Evolutionary conservation across 768 basidiomycete species (phyloP).

Genomic region (Rhodotorula paludigena): DNA sequence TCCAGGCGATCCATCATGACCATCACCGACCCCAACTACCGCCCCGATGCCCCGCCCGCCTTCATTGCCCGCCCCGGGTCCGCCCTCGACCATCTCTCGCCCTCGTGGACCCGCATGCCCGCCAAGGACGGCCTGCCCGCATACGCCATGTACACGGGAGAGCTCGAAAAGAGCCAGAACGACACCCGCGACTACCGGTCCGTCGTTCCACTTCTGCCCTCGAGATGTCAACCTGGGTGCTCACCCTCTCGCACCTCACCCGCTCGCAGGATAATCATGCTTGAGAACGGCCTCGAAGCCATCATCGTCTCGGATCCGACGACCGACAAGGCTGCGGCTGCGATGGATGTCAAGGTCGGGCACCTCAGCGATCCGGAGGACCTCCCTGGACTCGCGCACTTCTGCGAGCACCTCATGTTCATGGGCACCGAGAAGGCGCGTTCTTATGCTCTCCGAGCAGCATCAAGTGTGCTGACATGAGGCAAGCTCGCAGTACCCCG

Average conservation of each 20-base stretch:
- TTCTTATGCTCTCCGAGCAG: not conserved
- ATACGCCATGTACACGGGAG: slow-evolving; percentile 57
- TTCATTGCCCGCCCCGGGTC: slow-evolving; percentile 18
- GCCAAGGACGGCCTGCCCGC: not conserved
- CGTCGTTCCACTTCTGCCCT: not conserved
- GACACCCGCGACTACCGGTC: slow-evolving; percentile 69
- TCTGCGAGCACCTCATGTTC: slow-evolving; percentile 93
- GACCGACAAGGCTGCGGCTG: slow-evolving; percentile 90
- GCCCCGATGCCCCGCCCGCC: slow-evolving; percentile 14
- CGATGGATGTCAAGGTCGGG: slow-evolving; percentile 88
- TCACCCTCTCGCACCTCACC: slow-evolving; percentile 14
- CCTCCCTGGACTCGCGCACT: slow-evolving; percentile 87
- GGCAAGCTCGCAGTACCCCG: slow-evolving; percentile 62
- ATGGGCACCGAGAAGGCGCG: slow-evolving; percentile 64
- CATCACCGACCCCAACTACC: slow-evolving; percentile 26
- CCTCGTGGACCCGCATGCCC: slow-evolving; percentile 12
- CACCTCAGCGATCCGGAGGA: slow-evolving; percentile 91
- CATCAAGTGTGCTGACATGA: not conserved
- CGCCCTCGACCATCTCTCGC: slow-evolving; percentile 15
- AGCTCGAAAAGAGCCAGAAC: slow-evolving; percentile 65
- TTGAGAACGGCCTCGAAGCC: slow-evolving; percentile 86
- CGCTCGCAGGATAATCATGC: slow-evolving; percentile 58
- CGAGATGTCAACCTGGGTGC: not conserved
- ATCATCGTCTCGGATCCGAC: slow-evolving; percentile 74
- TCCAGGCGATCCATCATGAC: slow-evolving; percentile 5